phyloP scores from a whole-genome alignment of 495 filamentous ascomycete species.

The Penicillium dipodomyicola region DNA sequence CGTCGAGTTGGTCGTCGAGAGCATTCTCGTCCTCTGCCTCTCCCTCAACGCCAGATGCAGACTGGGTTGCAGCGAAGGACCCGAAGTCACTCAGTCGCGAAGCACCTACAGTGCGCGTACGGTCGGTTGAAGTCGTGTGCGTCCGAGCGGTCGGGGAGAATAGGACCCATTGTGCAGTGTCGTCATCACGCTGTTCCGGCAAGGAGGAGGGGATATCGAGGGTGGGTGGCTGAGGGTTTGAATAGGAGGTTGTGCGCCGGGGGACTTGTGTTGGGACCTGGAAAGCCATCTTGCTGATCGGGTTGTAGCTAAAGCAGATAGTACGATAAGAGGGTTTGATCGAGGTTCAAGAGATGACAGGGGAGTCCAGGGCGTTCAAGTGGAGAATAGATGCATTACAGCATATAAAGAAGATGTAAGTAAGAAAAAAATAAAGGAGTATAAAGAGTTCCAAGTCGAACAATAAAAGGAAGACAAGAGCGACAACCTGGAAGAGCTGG shows the following conservation, averaged over 20 bases:
- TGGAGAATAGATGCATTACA: background rate
- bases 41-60: slow-evolving; percentile 44
- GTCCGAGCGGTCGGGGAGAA: slow-evolving; percentile 78
- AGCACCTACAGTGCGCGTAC: slow-evolving; percentile 67
- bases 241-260: slow-evolving; percentile 56
- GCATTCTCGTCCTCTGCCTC: slow-evolving; percentile 48
- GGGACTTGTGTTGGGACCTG: slow-evolving; percentile 68
- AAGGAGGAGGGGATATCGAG: slow-evolving; percentile 39
- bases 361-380: background rate
- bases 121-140: slow-evolving; percentile 68
- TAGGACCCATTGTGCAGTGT: slow-evolving; percentile 92
- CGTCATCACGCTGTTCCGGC: slow-evolving; percentile 48
- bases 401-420: background rate
- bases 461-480: background rate
- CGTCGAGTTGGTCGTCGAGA: slow-evolving; percentile 56
- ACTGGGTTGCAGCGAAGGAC: slow-evolving; percentile 63
- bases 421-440: background rate
- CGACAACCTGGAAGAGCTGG: too few relatives aligned
- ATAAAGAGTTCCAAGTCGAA: background rate
- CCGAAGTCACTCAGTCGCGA: slow-evolving; percentile 84
- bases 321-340: slow-evolving; percentile 7
- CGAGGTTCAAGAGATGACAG: slow-evolving; percentile 27
- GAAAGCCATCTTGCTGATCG: slow-evolving; percentile 70
- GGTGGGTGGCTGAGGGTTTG: slow-evolving; percentile 44
- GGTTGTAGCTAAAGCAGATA: slow-evolving; percentile 9